Evolutionary conservation across 306 rosid genomes (phyloP).

Genomic region (Castanopsis chinensis): DNA sequence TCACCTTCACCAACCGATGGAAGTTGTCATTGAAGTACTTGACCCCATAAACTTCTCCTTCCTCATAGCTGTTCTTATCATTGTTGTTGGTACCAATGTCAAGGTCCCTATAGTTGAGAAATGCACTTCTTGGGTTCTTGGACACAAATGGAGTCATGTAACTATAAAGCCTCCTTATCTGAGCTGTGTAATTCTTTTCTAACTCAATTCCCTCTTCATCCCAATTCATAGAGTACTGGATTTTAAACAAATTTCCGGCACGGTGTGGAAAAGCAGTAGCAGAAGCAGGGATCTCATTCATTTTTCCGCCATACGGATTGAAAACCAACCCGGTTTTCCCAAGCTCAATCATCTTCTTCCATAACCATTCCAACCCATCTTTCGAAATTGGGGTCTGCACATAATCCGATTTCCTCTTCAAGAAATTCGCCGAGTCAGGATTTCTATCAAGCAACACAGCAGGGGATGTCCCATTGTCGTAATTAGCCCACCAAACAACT

Average conservation of each 20-base stretch:
- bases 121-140: slow-evolving; percentile 72
- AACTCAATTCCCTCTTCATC: slow-evolving; percentile 22
- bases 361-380: slow-evolving; percentile 46
- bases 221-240: slow-evolving; percentile 72
- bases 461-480: slow-evolving; percentile 24
- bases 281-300: slow-evolving; percentile 42
- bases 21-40: slow-evolving; percentile 64
- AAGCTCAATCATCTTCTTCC: slow-evolving; percentile 46
- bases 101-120: slow-evolving; percentile 69
- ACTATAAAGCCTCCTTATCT: slow-evolving; percentile 43
- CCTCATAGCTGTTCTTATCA: slow-evolving; percentile 36
- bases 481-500: slow-evolving; percentile 53
- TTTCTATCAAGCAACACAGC: slow-evolving; percentile 48
- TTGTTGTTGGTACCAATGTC: slow-evolving; percentile 57
- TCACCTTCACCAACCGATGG: slow-evolving; percentile 62
- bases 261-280: slow-evolving; percentile 77
- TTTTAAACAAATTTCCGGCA: slow-evolving; percentile 56
- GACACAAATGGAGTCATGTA: slow-evolving; percentile 78
- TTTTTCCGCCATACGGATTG: slow-evolving; percentile 85
- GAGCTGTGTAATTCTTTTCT: slow-evolving; percentile 21
- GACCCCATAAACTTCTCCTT: slow-evolving; percentile 54
- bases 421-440: slow-evolving; percentile 29
- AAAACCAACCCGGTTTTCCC: slow-evolving; percentile 58
- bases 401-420: slow-evolving; percentile 62
- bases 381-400: slow-evolving; percentile 51